These are phyloP conservation scores for Trichoderma arundinaceum DNA, from an alignment of 2,329 filamentous ascomycete species.

Conservation along the genomic window DNA sequence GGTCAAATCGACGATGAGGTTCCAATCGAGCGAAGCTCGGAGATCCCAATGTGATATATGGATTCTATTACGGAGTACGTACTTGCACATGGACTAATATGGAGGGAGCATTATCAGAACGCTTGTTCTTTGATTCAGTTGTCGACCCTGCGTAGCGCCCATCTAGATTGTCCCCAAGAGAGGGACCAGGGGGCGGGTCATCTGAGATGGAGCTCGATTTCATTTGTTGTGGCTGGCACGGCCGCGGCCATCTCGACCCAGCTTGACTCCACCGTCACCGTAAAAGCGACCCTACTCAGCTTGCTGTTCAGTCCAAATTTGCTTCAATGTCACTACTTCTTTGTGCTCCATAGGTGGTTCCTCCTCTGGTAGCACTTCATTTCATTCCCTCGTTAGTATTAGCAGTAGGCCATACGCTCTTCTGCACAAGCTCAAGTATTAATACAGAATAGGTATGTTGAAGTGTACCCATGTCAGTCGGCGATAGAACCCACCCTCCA, in stretches of 20 bases:
- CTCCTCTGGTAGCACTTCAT: not conserved
- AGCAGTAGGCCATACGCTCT: not conserved
- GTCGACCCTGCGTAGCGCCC: not conserved
- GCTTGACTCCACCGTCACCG: not conserved
- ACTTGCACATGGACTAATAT: not conserved
- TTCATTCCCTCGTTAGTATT: not conserved
- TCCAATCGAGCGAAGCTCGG: not conserved
- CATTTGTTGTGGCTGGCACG: not conserved
- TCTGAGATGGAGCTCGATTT: not conserved
- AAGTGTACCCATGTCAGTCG: not conserved
- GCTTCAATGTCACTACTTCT: not conserved
- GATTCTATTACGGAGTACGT: not conserved
- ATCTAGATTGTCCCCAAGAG: not conserved
- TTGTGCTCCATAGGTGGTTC: not conserved
- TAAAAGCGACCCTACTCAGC: not conserved
- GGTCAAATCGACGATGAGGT: conserved; percentile 11
- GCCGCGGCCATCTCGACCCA: not conserved
- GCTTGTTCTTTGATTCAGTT: not conserved
- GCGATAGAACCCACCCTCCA: not conserved
- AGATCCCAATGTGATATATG: conserved; percentile 7
- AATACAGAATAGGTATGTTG: not conserved
- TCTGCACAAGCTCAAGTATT: not conserved
- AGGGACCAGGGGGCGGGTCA: not conserved
- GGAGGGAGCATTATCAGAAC: not conserved
- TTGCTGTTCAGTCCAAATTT: not conserved